Evolutionary conservation across 2,329 filamentous ascomycete genomes (phyloP), one percentile per base, ranked within the genome.

Genomic region (Parascedosporium putredinis): DNA sequence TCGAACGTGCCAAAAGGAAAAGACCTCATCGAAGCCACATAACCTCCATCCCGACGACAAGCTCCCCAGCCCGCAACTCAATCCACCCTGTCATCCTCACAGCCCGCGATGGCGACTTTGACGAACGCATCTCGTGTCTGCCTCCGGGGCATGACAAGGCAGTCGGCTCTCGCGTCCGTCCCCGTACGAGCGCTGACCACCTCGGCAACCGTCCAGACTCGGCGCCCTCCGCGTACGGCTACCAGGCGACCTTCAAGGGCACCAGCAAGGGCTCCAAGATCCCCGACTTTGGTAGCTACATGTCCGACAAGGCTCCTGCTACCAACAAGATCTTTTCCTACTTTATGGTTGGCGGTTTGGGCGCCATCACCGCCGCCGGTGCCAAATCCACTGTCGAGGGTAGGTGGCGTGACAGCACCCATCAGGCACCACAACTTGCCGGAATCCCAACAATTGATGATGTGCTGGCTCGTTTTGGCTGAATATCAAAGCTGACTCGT

Each of bases 371-470:
- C 57, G 91, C 91, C 52, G 86, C 93, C 58, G 91, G 91, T 64
- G 93, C 91, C 67, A 98, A 98, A 84, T 88, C 87, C 62, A 97
- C 93, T 57, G 88, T 98, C 59, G 88, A 96, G 79, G 91, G 93
- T 98, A 81, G 67, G 86, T 75, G 45, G 20, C 20, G 31, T 44
- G 49, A 50, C 49, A 34, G 36, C 25, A 29, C 23, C 16, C 24
- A 34, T 34, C 12, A 18, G 43, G 23, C 40, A 24, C 18, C 60
- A 59, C 57, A 56, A 56, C 45, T 55, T 56, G 25, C 45, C 34
- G 16, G 52, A 50, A 50, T 40, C 42, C 42, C 47, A 24, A 34
- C 29, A 40, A 36, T 33, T 45, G 42, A 45, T 45, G 42, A 45
- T 25, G 8, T 14, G 16, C 10, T 14, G 16, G 33, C 43, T 54